Percentiles rank a stretch among this genome's conserved stretches.
Evolutionary conservation across 75 land plant species (phyloP).

Genomic region (Adiantum capillusveneris): DNA sequence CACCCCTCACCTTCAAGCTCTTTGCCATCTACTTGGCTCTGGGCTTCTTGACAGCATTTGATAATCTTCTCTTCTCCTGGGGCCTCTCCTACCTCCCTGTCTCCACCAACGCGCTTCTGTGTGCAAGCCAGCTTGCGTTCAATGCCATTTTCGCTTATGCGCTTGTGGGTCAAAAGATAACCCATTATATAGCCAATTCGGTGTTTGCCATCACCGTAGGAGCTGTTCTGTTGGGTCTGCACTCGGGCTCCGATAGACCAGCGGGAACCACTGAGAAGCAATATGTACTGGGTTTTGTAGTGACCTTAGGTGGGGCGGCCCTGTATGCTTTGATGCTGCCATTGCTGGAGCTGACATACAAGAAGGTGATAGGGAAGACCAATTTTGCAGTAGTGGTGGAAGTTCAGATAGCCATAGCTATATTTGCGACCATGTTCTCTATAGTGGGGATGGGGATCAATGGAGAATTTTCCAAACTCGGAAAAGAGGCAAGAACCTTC

Average conservation of each 20-base stretch:
- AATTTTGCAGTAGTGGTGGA: conserved; percentile 11
- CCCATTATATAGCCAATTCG: conserved; percentile 8
- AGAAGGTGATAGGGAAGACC: conserved; percentile 7
- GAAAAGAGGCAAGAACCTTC: conserved; percentile 14
- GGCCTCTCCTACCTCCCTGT: conserved; percentile 50
- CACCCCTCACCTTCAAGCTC: conserved; percentile 1
- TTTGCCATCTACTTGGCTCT: conserved; percentile 2
- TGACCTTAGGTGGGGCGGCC: conserved; percentile 19
- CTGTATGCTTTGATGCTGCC: conserved; percentile 28
- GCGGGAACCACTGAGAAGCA: conserved; percentile 4
- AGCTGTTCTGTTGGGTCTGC: conserved; percentile 14
- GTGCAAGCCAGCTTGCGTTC: conserved; percentile 1
- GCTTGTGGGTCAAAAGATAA: conserved; percentile 20
- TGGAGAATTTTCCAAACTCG: conserved; percentile 23
- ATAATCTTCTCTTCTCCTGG: conserved; percentile 46
- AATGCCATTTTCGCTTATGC: conserved; percentile 28
- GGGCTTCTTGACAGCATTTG: conserved; percentile 41
- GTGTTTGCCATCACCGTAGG: conserved; percentile 18
- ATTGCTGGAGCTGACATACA: conserved; percentile 11
- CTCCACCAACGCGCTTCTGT: conserved; percentile 31
- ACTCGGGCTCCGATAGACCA: conserved; percentile 10
- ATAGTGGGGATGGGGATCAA: conserved; percentile 18
- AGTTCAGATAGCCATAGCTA: conserved; percentile 11
- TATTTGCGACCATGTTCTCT: conserved; percentile 11
- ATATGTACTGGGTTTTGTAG: conserved; percentile 18